Conservation (phyloP, 306 rosid species). For the Prunus persica region Prunus_persica_NCBIv2 NC_034014.1:24554001-24554500, state of each 20-base stretch:
- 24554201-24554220: not conserved
- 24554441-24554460: slow-evolving; percentile 47
- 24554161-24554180: not conserved
- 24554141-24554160: not conserved
- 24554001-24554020: not conserved
- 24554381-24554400: slow-evolving; percentile 87
- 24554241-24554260: not conserved
- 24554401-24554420: slow-evolving; percentile 38
- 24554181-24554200: not conserved
- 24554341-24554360: slow-evolving; percentile 10
- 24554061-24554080: not conserved
- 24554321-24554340: slow-evolving; percentile 12
- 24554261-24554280: not conserved
- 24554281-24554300: slow-evolving; percentile 11
- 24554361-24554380: slow-evolving; percentile 50
- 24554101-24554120: not conserved
- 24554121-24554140: not conserved
- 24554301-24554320: slow-evolving; percentile 6
- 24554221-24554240: not conserved
- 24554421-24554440: slow-evolving; percentile 40
- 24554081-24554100: slow-evolving; percentile 1
- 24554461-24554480: slow-evolving; percentile 68
- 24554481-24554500: slow-evolving; percentile 71
- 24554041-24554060: slow-evolving; percentile 2
- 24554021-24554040: slow-evolving; percentile 31